Evolutionary conservation across 73 alveolate species (phyloP).

Genomic region (Blepharisma stoltei): DNA sequence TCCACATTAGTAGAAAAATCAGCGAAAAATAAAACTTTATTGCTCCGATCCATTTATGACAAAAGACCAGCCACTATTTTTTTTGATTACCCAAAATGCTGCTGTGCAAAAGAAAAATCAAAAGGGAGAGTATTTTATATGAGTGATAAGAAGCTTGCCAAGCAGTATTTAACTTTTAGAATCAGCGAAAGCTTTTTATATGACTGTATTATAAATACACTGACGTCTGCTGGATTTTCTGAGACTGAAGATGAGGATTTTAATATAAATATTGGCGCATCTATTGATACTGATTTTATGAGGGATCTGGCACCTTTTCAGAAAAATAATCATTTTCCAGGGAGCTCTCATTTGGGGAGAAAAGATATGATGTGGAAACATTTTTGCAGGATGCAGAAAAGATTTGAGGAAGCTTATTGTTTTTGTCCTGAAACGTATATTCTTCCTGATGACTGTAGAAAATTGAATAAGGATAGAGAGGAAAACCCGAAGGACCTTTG

Average conservation of each 20-base stretch:
- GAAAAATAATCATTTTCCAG: constrained; percentile 87
- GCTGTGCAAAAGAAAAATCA: constrained; percentile 8
- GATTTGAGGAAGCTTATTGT: constrained; percentile 61
- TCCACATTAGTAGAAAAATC: too few relatives aligned
- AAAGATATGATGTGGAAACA: constrained; percentile 83
- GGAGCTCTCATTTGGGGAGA: constrained; percentile 79
- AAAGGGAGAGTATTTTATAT: neutral
- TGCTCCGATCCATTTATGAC: constrained; percentile 6
- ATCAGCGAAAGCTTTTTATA: constrained; percentile 54
- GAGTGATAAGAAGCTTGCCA: neutral
- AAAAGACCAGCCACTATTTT: constrained; percentile 47
- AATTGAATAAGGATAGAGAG: constrained; percentile 68
- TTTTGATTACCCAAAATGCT: constrained; percentile 47
- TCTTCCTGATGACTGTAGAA: constrained; percentile 78
- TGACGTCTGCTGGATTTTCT: constrained; percentile 65
- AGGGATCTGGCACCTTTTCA: constrained; percentile 56
- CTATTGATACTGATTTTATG: constrained; percentile 37
- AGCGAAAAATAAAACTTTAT: too few relatives aligned
- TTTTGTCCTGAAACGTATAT: constrained; percentile 80
- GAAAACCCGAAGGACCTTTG: constrained; percentile 65
- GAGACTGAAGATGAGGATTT: constrained; percentile 45
- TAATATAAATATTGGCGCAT: constrained; percentile 51
- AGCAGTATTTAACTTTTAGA: constrained; percentile 30
- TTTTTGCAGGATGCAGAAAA: constrained; percentile 54
- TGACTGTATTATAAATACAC: constrained; percentile 57